Conservation (phyloP, 371 early-diverging fungal species). For the Dichotomocladium elegans region DNA sequence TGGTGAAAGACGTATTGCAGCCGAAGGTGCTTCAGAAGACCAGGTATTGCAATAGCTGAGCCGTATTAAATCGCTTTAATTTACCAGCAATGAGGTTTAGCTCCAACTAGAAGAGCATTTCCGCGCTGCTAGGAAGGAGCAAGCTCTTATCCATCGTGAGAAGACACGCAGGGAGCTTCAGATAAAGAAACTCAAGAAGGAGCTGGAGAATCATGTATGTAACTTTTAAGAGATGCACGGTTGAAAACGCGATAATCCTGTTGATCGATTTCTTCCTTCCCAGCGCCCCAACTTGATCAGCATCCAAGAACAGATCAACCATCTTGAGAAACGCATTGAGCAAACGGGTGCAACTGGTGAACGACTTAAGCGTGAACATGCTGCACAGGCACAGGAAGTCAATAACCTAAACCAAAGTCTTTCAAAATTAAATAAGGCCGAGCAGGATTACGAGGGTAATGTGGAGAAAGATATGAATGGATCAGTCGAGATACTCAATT, state of each 20-base stretch:
- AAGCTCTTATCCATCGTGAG: constrained; percentile 77
- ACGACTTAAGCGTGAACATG: constrained; percentile 54
- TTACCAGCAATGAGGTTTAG: too few relatives aligned
- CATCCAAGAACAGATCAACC: constrained; percentile 68
- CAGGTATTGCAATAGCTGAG: too few relatives aligned
- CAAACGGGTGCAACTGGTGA: constrained; percentile 54
- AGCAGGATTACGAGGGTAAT: constrained; percentile 40
- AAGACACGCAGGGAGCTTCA: constrained; percentile 65
- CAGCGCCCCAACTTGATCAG: constrained; percentile 53
- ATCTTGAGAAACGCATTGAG: constrained; percentile 63
- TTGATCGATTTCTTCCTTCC: too few relatives aligned
- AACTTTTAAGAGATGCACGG: too few relatives aligned
- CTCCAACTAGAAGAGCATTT: constrained; percentile 48
- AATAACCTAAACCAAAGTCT: constrained; percentile 40
- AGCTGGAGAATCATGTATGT: constrained; percentile 55
- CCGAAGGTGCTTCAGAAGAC: constrained; percentile 24
- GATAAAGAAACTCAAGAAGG: constrained; percentile 62
- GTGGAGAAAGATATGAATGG: too few relatives aligned
- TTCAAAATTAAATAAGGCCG: constrained; percentile 39
- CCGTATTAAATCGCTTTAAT: too few relatives aligned
- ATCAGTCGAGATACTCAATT: background rate
- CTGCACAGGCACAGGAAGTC: constrained; percentile 24
- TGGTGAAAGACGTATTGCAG: constrained; percentile 29
- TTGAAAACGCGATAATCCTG: too few relatives aligned
- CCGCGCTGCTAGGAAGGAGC: constrained; percentile 63